These are phyloP conservation scores for Butyriboletus loyo DNA, from an alignment of 768 basidiomycete genomes.

Conservation along the genomic window DNA sequence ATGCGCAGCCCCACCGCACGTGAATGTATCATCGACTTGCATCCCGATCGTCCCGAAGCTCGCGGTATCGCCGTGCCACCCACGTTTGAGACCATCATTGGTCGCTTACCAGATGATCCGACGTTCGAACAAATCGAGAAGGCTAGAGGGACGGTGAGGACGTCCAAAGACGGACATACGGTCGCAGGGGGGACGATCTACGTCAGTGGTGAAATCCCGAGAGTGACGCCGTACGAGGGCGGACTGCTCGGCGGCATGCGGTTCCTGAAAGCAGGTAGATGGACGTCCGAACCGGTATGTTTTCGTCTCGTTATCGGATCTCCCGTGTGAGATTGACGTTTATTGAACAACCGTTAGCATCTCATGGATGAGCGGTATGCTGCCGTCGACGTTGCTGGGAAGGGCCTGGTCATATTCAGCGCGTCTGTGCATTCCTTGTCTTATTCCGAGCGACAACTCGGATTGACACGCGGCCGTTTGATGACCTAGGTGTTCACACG, in stretches of 20 bases:
- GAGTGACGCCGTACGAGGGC: slow-evolving; percentile 63
- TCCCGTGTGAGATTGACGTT: neutral
- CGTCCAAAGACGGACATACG: slow-evolving; percentile 56
- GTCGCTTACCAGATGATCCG: slow-evolving; percentile 66
- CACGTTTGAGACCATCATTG: slow-evolving; percentile 52
- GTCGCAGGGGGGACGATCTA: slow-evolving; percentile 64
- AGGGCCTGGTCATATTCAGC: slow-evolving; percentile 80
- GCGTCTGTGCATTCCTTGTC: slow-evolving; percentile 49
- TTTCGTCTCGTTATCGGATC: neutral
- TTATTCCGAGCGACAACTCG: neutral
- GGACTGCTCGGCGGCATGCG: slow-evolving; percentile 68
- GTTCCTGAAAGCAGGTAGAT: slow-evolving; percentile 44
- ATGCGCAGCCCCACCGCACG: slow-evolving; percentile 33
- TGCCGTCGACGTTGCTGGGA: slow-evolving; percentile 73
- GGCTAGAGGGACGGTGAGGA: slow-evolving; percentile 55
- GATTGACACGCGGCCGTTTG: neutral
- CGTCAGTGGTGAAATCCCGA: slow-evolving; percentile 79
- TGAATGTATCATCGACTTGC: slow-evolving; percentile 62
- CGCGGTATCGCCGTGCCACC: slow-evolving; percentile 73
- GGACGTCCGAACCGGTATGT: slow-evolving; percentile 57
- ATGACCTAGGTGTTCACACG: slow-evolving; percentile 59
- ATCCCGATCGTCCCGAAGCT: slow-evolving; percentile 70
- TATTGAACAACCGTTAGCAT: slow-evolving; percentile 39
- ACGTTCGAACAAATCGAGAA: slow-evolving; percentile 61
- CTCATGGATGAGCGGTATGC: slow-evolving; percentile 85